Conservation (phyloP, 495 filamentous ascomycete genomes). For the Monascus purpureus region DNA sequence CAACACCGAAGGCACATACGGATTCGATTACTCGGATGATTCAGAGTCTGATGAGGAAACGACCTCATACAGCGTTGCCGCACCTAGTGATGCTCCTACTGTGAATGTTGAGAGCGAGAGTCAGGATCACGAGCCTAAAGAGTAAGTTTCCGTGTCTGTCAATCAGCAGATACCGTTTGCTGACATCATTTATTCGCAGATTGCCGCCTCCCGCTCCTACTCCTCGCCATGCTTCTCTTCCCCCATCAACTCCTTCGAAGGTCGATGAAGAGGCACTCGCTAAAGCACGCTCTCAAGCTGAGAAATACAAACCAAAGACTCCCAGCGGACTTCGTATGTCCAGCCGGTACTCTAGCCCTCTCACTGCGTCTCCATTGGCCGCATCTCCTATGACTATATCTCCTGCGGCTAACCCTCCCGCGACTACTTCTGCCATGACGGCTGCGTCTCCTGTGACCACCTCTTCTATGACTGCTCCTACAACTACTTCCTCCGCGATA, state of each 20-base stretch:
- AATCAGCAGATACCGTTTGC: background rate
- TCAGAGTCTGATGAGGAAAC: conserved; percentile 4
- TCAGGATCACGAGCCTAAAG: conserved; percentile 2
- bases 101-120: background rate
- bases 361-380: conserved; percentile 4
- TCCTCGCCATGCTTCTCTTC: conserved; percentile 3
- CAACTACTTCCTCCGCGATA: background rate
- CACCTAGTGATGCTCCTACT: conserved; percentile 1
- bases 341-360: conserved; percentile 21
- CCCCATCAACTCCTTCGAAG: conserved; percentile 9
- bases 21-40: conserved; percentile 13
- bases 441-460: background rate
- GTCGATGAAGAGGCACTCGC: conserved; percentile 14
- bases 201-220: conserved; percentile 4
- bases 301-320: conserved; percentile 33
- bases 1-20: conserved; percentile 14
- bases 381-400: conserved; percentile 5
- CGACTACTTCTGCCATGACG: background rate
- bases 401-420: background rate
- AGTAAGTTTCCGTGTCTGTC: conserved; percentile 1
- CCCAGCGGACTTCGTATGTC: conserved; percentile 31
- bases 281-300: conserved; percentile 21
- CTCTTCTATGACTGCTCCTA: background rate
- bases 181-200: conserved; percentile 1
- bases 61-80: conserved; percentile 4